These are phyloP conservation scores for Picea engelmannii DNA, from an alignment of 83 land plant genomes.

Conservation along the genomic window DNA sequence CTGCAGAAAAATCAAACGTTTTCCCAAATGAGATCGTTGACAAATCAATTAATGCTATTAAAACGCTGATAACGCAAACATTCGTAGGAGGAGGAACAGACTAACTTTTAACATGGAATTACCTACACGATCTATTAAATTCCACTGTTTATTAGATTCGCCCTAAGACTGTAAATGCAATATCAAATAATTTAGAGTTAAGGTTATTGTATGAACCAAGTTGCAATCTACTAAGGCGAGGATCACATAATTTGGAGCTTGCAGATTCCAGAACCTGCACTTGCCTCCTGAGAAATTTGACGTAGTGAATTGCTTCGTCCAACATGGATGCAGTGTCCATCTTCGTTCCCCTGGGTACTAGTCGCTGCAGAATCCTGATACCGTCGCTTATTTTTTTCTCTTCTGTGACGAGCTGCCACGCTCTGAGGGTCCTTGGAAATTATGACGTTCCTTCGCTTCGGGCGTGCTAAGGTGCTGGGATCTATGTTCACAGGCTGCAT, in stretches of 20 bases:
- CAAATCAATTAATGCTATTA: too few relatives aligned
- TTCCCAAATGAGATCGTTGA: too few relatives aligned
- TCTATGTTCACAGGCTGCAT: conserved; percentile 56
- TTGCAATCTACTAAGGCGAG: not conserved
- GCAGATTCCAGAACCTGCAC: conserved; percentile 11
- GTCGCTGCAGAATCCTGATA: conserved; percentile 33
- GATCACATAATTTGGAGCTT: conserved; percentile 2
- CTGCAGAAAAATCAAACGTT: too few relatives aligned
- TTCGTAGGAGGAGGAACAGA: too few relatives aligned
- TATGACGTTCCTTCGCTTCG: conserved; percentile 35
- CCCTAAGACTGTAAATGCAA: too few relatives aligned
- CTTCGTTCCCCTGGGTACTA: conserved; percentile 39
- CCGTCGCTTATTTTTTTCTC: conserved; percentile 28
- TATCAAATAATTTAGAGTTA: too few relatives aligned
- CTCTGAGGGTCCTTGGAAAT: conserved; percentile 47
- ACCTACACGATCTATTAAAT: too few relatives aligned
- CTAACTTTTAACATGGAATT: too few relatives aligned
- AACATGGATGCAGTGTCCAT: conserved; percentile 48
- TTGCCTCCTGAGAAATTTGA: conserved; percentile 32
- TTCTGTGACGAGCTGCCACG: conserved; percentile 38
- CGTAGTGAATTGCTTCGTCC: conserved; percentile 37
- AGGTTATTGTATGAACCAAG: not conserved
- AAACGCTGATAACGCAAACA: too few relatives aligned
- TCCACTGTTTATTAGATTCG: too few relatives aligned
- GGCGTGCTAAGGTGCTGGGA: conserved; percentile 32